Evolutionary conservation across 2,329 filamentous ascomycete genomes (phyloP), one percentile per base, ranked within the genome.

Genomic region (Fusarium piperis): DNA sequence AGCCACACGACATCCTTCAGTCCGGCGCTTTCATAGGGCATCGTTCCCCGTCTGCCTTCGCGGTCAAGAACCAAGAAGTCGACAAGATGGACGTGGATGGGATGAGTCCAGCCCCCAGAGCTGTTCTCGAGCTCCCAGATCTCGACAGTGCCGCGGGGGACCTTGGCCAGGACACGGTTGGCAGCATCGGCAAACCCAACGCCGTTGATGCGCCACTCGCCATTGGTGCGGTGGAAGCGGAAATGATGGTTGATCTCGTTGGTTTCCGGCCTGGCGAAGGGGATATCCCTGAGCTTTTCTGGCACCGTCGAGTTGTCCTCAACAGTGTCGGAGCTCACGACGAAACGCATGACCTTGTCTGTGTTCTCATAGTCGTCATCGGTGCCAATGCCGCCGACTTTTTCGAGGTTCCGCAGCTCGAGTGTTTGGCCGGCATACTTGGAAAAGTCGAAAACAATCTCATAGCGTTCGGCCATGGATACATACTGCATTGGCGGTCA

Each of bases 1-100:
- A 90, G 81, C 82, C 87, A 86, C 2, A 89, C 87, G 2, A 89
- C 85, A 70, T 90, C 88, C 77, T 90, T 90, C 18, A 89, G 82
- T 0, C 86, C 88, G 0, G 82, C 84, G 2, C 81, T 79, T 78
- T 90, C 88, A 70, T 90, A 90, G 0, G 85, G 82, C 67, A 62
- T 62, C 13, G 73, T 30, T n/a, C 56, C 75, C 4, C 83, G 80
- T 11, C 83, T 83, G 5, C 85, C 85, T 0, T 75, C 83, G 18
- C 88, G 85, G 9, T 79, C 81, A 23, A 89, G 72, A 36, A 90
- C 81, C 62, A 86, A 84, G 77, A 90, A 87, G 72, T 90, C 88
- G 53, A 91, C 84, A 2, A 90, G 81, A 73, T 90, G 89, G 53
- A 90, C 84, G 76, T 90, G 88, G 33, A 86, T 79, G 1, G 87